A percentile compares a stretch with the other conserved stretches of the same genome.
phyloP scores from a whole-genome alignment of 1,284 basidiomycete genomes.

The Trichosporon sp. region DNA sequence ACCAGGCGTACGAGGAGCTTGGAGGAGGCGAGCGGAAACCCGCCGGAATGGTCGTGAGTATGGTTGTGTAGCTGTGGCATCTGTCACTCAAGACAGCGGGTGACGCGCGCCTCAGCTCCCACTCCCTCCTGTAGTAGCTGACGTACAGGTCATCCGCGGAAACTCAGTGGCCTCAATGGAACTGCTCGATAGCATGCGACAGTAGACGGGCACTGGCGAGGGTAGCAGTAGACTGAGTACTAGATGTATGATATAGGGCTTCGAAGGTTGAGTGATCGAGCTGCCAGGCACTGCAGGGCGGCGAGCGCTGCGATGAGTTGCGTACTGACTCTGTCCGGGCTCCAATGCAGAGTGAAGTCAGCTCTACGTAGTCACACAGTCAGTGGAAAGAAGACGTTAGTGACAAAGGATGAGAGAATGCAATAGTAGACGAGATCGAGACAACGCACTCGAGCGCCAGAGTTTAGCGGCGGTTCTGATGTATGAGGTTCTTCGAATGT shows the following conservation, averaged over 20 bases:
- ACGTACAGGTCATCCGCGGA: slow-evolving; percentile 76
- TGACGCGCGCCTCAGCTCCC: too few relatives aligned
- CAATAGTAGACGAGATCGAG: too few relatives aligned
- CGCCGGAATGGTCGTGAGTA: slow-evolving; percentile 80
- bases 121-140: neutral
- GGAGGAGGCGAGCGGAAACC: slow-evolving; percentile 81
- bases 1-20: slow-evolving; percentile 89
- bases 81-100: too few relatives aligned
- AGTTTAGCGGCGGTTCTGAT: too few relatives aligned
- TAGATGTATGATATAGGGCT: slow-evolving; percentile 1
- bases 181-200: slow-evolving; percentile 42
- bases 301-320: too few relatives aligned
- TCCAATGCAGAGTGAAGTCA: too few relatives aligned
- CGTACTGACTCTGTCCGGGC: too few relatives aligned
- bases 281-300: neutral
- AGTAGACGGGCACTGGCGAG: neutral
- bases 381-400: too few relatives aligned
- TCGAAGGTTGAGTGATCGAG: neutral
- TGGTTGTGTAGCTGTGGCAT: neutral
- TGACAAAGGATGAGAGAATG: too few relatives aligned
- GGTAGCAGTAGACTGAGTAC: neutral
- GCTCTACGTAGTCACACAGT: too few relatives aligned
- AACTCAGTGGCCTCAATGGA: slow-evolving; percentile 78
- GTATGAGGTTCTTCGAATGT: too few relatives aligned
- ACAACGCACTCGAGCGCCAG: too few relatives aligned